phyloP scores from a whole-genome alignment of 2,329 filamentous ascomycete genomes.

The Ceratocystis harringtonii region DNA sequence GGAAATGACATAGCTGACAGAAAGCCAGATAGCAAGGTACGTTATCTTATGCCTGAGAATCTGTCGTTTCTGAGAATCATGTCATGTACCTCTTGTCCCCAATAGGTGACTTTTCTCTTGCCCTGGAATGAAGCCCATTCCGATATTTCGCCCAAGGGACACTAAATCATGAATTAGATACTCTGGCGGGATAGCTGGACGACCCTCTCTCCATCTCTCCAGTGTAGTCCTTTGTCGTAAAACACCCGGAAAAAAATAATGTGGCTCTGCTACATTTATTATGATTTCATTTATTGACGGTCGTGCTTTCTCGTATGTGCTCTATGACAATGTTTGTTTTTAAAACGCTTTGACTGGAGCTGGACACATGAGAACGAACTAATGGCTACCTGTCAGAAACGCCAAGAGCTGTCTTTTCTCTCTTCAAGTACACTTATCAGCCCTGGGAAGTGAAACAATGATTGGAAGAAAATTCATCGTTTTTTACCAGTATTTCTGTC shows the following conservation, averaged over 20 bases:
- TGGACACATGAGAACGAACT: neutral
- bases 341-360: neutral
- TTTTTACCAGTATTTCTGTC: neutral
- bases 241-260: no score
- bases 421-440: neutral
- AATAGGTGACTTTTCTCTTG: neutral
- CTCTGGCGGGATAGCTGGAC: no score
- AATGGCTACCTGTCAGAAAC: neutral
- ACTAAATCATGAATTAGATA: neutral
- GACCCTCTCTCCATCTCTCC: neutral
- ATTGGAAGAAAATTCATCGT: neutral
- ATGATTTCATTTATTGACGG: neutral
- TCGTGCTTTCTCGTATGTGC: neutral
- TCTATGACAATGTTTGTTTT: neutral
- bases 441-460: neutral
- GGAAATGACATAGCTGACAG: neutral
- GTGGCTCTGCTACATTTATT: no score
- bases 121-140: neutral
- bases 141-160: neutral
- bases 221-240: neutral
- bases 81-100: neutral
- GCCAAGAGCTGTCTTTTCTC: neutral
- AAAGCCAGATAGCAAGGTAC: neutral
- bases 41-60: neutral
- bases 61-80: neutral